A percentile compares a stretch with the other conserved stretches of the same genome.
Conservation (phyloP, 371 early-diverging fungal genomes). For the Nematocida homosporus region DNA sequence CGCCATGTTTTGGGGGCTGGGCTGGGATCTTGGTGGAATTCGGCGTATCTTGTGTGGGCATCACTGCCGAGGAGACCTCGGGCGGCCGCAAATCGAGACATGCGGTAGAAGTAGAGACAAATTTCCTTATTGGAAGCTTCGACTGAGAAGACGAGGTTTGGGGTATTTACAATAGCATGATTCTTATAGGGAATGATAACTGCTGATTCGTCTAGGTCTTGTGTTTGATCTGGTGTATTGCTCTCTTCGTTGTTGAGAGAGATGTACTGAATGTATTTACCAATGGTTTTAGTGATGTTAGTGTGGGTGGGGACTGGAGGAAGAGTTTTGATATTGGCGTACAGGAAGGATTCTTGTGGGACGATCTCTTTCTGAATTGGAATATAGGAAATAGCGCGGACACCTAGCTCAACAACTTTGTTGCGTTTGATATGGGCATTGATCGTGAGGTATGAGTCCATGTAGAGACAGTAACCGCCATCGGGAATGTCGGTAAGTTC, state of each 20-base stretch:
- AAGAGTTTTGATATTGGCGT: background rate
- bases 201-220: background rate
- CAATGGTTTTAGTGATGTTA: background rate
- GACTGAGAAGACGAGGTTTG: constrained; percentile 5
- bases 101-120: background rate
- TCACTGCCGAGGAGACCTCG: background rate
- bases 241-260: background rate
- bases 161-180: background rate
- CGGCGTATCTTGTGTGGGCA: background rate
- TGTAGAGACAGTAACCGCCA: constrained; percentile 21
- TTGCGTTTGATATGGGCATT: background rate
- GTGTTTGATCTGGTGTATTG: background rate
- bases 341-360: constrained; percentile 3
- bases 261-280: constrained; percentile 4
- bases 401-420: background rate
- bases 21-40: background rate
- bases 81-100: background rate
- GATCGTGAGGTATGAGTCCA: constrained; percentile 7
- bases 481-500: background rate
- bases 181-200: background rate
- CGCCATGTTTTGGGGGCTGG: background rate
- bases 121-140: background rate
- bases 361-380: background rate
- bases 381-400: background rate
- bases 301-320: background rate